Conservation (phyloP, 169 alveolate species). For the Plasmodium ovale region DNA sequence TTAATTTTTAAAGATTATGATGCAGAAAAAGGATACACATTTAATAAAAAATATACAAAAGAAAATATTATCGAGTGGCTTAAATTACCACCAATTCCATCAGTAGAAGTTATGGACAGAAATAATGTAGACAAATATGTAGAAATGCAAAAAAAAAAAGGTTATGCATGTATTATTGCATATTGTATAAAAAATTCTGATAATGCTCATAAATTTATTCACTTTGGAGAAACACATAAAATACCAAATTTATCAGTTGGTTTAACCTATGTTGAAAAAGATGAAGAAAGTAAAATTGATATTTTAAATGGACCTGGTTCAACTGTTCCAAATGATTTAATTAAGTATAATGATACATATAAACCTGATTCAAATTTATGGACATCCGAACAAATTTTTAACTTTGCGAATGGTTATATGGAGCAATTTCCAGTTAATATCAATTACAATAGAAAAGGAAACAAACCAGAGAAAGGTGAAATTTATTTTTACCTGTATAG, state of each 20-base stretch:
- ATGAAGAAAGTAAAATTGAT: slow-evolving; percentile 41
- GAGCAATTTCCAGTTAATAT: slow-evolving; percentile 52
- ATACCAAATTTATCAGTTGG: slow-evolving; percentile 65
- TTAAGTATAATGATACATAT: slow-evolving; percentile 44
- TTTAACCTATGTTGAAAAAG: slow-evolving; percentile 20
- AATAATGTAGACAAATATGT: slow-evolving; percentile 57
- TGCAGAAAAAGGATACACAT: slow-evolving; percentile 75
- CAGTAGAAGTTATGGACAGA: slow-evolving; percentile 52
- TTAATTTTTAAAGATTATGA: slow-evolving; percentile 61
- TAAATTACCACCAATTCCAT: slow-evolving; percentile 37
- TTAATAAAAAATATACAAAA: slow-evolving; percentile 58
- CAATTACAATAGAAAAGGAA: slow-evolving; percentile 30
- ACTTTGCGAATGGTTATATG: slow-evolving; percentile 51
- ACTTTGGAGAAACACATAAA: slow-evolving; percentile 71
- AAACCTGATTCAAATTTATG: slow-evolving; percentile 32
- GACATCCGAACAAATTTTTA: slow-evolving; percentile 34
- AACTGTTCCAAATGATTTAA: slow-evolving; percentile 14
- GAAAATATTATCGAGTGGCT: slow-evolving; percentile 67
- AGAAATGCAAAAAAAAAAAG: slow-evolving; percentile 58
- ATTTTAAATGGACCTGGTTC: slow-evolving; percentile 73
- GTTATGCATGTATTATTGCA: slow-evolving; percentile 74
- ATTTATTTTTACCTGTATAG: slow-evolving; percentile 35
- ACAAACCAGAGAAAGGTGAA: slow-evolving; percentile 14
- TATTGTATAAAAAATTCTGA: slow-evolving; percentile 46
- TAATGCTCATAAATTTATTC: slow-evolving; percentile 50